These are phyloP conservation scores for Fusarium albidum DNA, from an alignment of 2,329 filamentous ascomycete genomes.

Conservation along the genomic window DNA sequence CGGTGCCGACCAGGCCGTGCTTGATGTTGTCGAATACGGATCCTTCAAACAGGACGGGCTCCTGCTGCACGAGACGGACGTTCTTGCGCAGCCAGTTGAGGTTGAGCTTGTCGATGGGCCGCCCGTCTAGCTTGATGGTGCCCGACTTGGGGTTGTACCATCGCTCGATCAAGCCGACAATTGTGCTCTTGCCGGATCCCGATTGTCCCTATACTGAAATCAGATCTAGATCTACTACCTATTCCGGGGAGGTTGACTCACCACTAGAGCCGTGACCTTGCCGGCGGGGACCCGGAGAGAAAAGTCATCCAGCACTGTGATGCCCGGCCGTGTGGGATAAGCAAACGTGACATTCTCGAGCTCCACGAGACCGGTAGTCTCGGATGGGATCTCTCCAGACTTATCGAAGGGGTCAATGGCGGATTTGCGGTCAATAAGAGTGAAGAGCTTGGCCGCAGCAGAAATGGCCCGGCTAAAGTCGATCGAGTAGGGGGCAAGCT, in stretches of 20 bases:
- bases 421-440: slow-evolving; percentile 49
- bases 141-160: slow-evolving; percentile 49
- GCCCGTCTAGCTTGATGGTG: slow-evolving; percentile 48
- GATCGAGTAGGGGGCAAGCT: slow-evolving; percentile 48
- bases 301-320: slow-evolving; percentile 52
- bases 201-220: slow-evolving; percentile 42
- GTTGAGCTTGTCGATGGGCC: slow-evolving; percentile 45
- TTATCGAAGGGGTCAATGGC: slow-evolving; percentile 47
- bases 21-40: slow-evolving; percentile 64
- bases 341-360: slow-evolving; percentile 53
- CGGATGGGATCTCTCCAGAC: slow-evolving; percentile 41
- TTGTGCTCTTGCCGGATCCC: slow-evolving; percentile 51
- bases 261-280: slow-evolving; percentile 54
- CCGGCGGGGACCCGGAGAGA: slow-evolving; percentile 53
- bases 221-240: background rate
- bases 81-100: slow-evolving; percentile 50
- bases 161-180: slow-evolving; percentile 49
- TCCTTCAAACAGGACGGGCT: slow-evolving; percentile 55
- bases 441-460: slow-evolving; percentile 47
- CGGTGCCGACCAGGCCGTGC: slow-evolving; percentile 55
- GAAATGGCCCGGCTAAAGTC: slow-evolving; percentile 50
- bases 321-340: slow-evolving; percentile 55
- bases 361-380: slow-evolving; percentile 46
- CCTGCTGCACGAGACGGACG: slow-evolving; percentile 50
- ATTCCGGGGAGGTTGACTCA: slow-evolving; percentile 44